Base-by-base conservation (phyloP, 2,329 filamentous ascomycete species). In the Aspergillus pseudoglaucus region DNA sequence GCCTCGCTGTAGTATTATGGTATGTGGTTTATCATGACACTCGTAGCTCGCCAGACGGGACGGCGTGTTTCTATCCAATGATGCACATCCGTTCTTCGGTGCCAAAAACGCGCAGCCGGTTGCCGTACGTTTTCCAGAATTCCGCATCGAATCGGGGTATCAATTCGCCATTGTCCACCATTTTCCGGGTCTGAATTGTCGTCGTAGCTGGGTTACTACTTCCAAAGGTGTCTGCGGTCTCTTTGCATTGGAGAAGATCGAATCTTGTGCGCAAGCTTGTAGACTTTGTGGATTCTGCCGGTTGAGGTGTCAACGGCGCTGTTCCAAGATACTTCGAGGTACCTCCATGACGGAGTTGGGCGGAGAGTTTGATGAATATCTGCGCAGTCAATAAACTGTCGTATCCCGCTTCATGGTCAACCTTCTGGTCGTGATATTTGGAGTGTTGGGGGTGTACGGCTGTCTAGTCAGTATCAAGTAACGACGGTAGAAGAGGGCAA, bases 331-430 rank as follows among this genome's bases (percentile, higher is more conserved):
- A 10, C 17, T 25, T 45, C 2, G 48, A 49, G 33, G 42, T 32
- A 6, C 64, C 63, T 50, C 69, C 67, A 8, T 64, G 62, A 50
- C 74, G 71, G 3, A 82, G 65, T 54, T 78, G 77, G 1, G 75
- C 69, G 7, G 78, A 75, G 3, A 84, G 67, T 46, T 75, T 74
- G 45, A 83, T 71, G 53, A 81, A 77, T 22, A 82, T 70, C 47
- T 76, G 75, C 2, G 80, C 81, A 0, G 81, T 82, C 18, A 83
- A 67, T 50, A 79, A 73, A 61, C 79, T 82, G 59, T 84, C 81
- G 53, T 79, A 84, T 6, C 81, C 81, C 14, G 81, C 81, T 64
- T 84, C 81, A 49, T 84, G 81, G 10, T 53, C 49, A 18, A 54
- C 52, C 5, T 56, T 56, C 7, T 49, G 45, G 17, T 37, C 48